Percentiles rank a stretch among this genome's conserved stretches.
Evolutionary conservation across 805 yeast genomes (phyloP).

Genomic region (Lipomyces spencermartinsiae): DNA sequence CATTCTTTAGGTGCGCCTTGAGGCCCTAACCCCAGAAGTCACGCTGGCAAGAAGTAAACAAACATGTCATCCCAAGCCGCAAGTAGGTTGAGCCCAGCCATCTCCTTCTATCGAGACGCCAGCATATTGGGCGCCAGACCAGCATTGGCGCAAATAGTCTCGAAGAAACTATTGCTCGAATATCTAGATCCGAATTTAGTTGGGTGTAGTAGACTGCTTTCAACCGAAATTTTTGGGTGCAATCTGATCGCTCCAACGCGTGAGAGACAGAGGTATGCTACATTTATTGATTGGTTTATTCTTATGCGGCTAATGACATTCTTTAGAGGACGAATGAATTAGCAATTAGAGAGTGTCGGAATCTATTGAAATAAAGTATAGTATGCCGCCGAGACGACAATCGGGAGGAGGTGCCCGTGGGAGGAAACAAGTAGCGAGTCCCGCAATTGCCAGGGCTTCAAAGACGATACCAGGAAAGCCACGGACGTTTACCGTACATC

Average conservation of each 20-base stretch:
- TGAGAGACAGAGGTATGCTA: background rate
- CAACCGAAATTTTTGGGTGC: background rate
- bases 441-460: slow-evolving; percentile 25
- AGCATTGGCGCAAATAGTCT: background rate
- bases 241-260: background rate
- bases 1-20: no score
- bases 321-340: background rate
- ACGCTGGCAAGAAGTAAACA: background rate
- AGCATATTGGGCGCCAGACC: background rate
- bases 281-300: background rate
- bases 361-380: background rate
- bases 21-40: background rate
- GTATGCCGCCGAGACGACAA: slow-evolving; percentile 27
- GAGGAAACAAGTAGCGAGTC: slow-evolving; percentile 6
- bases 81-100: background rate
- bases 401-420: slow-evolving; percentile 3
- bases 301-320: background rate
- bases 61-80: slow-evolving; percentile 1
- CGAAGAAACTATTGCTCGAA: background rate
- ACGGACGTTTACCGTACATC: slow-evolving; percentile 15
- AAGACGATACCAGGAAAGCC: slow-evolving; percentile 26
- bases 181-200: background rate
- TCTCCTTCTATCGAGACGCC: background rate
- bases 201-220: background rate
- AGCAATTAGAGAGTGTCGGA: background rate